Percentiles rank a stretch among this genome's conserved stretches.
Conservation (phyloP, 257 asterid genomes). For the Fraxinus quadrangulata region DNA sequence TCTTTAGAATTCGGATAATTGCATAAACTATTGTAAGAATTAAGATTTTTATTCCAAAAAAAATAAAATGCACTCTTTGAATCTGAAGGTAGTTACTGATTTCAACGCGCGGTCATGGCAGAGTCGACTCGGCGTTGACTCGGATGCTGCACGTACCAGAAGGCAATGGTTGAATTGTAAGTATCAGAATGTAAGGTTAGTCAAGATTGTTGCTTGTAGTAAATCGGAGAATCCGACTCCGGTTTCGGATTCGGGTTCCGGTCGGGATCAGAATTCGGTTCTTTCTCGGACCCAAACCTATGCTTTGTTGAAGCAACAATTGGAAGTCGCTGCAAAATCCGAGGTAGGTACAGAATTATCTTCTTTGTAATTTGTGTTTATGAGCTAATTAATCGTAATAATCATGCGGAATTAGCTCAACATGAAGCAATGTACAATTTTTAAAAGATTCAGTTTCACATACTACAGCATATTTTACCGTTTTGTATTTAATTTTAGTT, state of each 20-base stretch:
- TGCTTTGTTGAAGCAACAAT: constrained; percentile 74
- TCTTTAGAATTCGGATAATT: constrained; percentile 1
- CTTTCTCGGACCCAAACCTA: constrained; percentile 66
- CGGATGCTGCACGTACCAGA: not conserved
- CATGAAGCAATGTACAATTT: not conserved
- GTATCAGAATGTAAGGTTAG: constrained; percentile 23
- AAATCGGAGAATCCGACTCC: constrained; percentile 35
- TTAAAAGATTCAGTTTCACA: not conserved
- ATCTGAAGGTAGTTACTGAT: constrained; percentile 36
- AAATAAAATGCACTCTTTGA: constrained; percentile 55
- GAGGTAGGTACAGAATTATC: constrained; percentile 47
- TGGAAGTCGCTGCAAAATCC: constrained; percentile 80
- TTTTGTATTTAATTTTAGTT: too few relatives aligned
- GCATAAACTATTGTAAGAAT: constrained; percentile 6
- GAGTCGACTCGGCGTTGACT: constrained; percentile 33
- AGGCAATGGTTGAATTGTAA: constrained; percentile 29
- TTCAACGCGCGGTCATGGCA: constrained; percentile 37
- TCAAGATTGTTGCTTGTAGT: constrained; percentile 52
- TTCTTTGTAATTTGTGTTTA: not conserved
- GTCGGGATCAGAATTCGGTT: constrained; percentile 40
- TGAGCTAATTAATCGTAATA: not conserved
- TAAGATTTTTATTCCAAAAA: not conserved
- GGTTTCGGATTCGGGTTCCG: constrained; percentile 37
- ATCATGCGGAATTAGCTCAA: not conserved
- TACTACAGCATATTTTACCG: not conserved